Conservation (phyloP, 805 yeast species). For the Groenewaldozyma tartarivorans region DNA sequence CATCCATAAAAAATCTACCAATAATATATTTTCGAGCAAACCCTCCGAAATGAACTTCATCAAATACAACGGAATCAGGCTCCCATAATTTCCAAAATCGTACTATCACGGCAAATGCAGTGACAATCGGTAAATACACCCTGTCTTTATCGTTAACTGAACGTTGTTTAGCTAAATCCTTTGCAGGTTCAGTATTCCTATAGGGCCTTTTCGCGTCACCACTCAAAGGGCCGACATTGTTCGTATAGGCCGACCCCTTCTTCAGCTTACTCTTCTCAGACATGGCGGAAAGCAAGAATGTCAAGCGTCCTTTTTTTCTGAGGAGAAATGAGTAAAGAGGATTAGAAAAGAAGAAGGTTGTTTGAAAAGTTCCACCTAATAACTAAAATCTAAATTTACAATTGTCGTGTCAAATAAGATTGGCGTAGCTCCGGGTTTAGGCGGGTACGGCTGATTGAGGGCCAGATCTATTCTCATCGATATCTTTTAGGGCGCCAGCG, state of each 20-base stretch:
- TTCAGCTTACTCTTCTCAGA: background rate
- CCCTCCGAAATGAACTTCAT: slow-evolving; percentile 95
- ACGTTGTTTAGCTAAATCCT: slow-evolving; percentile 18
- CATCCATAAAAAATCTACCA: slow-evolving; percentile 59
- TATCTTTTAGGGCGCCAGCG: too few relatives aligned
- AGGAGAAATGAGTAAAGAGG: too few relatives aligned
- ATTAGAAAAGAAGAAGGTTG: too few relatives aligned
- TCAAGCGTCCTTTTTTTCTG: too few relatives aligned
- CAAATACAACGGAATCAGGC: slow-evolving; percentile 83
- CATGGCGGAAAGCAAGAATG: too few relatives aligned
- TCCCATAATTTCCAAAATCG: slow-evolving; percentile 51
- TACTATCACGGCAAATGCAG: slow-evolving; percentile 44
- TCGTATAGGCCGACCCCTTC: background rate
- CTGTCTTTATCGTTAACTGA: slow-evolving; percentile 13
- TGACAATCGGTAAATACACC: slow-evolving; percentile 27
- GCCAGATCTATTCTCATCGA: too few relatives aligned
- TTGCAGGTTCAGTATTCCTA: slow-evolving; percentile 21
- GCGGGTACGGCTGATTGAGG: too few relatives aligned
- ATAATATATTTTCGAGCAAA: slow-evolving; percentile 73
- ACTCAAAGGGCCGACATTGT: background rate
- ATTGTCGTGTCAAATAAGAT: too few relatives aligned
- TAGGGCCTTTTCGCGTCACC: slow-evolving; percentile 12
- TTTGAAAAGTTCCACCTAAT: too few relatives aligned
- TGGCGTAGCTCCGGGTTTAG: too few relatives aligned
- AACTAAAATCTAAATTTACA: too few relatives aligned